Evolutionary conservation across 441 rosid species (phyloP).

Genomic region (Euphorbia celastroides): DNA sequence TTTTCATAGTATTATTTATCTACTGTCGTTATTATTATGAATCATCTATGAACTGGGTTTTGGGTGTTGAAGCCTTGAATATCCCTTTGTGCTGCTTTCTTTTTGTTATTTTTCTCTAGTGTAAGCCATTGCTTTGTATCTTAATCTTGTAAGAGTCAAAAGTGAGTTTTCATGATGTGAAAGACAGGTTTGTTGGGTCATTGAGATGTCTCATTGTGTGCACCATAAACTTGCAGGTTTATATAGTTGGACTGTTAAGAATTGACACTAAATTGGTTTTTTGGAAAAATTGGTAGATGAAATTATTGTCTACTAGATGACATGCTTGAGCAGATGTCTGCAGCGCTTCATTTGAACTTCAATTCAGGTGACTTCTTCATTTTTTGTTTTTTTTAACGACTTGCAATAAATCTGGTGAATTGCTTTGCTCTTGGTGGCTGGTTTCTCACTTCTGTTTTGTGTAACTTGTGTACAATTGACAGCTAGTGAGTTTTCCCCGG

Average conservation of each 20-base stretch:
- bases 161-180: constrained; percentile 5
- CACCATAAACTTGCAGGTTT: constrained; percentile 18
- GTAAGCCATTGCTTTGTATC: constrained; percentile 5
- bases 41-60: constrained; percentile 13
- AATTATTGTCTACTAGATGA: constrained; percentile 50
- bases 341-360: constrained; percentile 33
- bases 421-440: constrained; percentile 6
- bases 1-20: constrained; percentile 3
- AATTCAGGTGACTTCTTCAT: constrained; percentile 39
- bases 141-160: constrained; percentile 11
- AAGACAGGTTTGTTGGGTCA: constrained; percentile 12
- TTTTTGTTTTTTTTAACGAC: constrained; percentile 15
- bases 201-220: constrained; percentile 11
- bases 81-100: constrained; percentile 3
- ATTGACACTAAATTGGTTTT: constrained; percentile 40
- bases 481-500: constrained; percentile 28
- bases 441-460: constrained; percentile 20
- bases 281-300: constrained; percentile 61
- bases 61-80: constrained; percentile 18
- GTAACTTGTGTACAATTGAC: constrained; percentile 26
- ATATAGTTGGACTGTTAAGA: constrained; percentile 16
- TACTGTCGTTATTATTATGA: neutral
- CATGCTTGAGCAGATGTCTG: constrained; percentile 55
- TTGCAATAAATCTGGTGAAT: constrained; percentile 10
- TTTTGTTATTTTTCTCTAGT: constrained; percentile 1